Base-by-base conservation (phyloP, 352 stramenopile genomes). In the Pythium biforme region DNA sequence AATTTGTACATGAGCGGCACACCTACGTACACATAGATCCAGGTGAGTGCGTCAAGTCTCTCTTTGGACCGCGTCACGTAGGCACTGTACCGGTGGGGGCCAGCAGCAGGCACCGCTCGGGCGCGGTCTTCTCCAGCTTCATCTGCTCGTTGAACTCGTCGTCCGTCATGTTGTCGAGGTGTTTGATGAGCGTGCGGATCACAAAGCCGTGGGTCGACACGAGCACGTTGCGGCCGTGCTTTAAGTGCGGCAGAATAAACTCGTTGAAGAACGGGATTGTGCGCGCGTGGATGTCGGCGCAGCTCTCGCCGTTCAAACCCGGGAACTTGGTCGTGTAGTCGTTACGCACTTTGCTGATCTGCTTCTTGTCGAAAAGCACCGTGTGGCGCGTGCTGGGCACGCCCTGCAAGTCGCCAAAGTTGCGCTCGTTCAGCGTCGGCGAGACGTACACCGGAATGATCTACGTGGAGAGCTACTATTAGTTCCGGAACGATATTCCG, bases 1-100 rank as follows among this genome's bases (percentile, higher is more conserved):
- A 88, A 94, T 70, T 81, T 86, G 66, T 94, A 94, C 77, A 94
- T 90, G 55, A 94, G 67, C 40, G 84, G 84, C 61, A 94, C 82
- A 20, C 84, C 83, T 91, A 48, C 17, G 31, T 2, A 19, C 39
- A 20, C n/a, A n/a, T n/a, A n/a, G n/a, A 11, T 25, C 14, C 40
- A n/a, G 6, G 40, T 47, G 2, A 47, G 40, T 47, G n/a, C n/a
- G n/a, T n/a, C n/a, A n/a, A n/a, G n/a, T n/a, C n/a, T n/a, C n/a
- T n/a, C n/a, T n/a, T n/a, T n/a, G n/a, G n/a, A 56, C 2, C 19
- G 40, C 20, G 19, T 12, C n/a, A 14, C 15, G 17, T 39, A 17
- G 8, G 31, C 1, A 20, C 59, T 62, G 46, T 71, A 89, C 83
- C 84, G 26, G 84, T 94, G 0, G 85, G 82, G 22, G 85, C 85